phyloP scores from a whole-genome alignment of 164 flowering plant genomes.

The Akebia trifoliata region DNA sequence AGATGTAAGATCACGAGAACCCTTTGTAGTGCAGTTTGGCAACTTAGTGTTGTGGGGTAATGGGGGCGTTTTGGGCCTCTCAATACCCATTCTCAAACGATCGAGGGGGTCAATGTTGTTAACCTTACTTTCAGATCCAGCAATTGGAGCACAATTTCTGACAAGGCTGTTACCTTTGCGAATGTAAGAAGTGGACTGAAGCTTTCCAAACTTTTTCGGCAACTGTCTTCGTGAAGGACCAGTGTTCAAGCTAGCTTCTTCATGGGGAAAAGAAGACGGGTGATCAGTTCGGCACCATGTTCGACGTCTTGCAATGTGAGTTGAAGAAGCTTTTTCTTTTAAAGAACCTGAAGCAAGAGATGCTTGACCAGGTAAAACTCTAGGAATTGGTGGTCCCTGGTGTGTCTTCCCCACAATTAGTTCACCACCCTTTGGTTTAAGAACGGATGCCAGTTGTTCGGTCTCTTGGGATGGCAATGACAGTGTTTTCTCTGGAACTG shows the following conservation, averaged over 20 bases:
- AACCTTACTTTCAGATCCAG: conserved; percentile 20
- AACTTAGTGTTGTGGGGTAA: conserved; percentile 17
- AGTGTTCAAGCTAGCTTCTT: conserved; percentile 19
- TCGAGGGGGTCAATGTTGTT: conserved; percentile 13
- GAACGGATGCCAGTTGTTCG: conserved; percentile 12
- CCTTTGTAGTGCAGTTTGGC: conserved; percentile 15
- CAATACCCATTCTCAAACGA: conserved; percentile 23
- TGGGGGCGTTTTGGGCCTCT: conserved; percentile 38
- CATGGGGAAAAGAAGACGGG: conserved; percentile 26
- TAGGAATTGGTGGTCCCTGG: conserved; percentile 26
- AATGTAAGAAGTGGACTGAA: conserved; percentile 51
- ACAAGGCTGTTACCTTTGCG: conserved; percentile 94
- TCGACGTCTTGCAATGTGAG: conserved; percentile 35
- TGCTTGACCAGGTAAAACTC: conserved; percentile 25
- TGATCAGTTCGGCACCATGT: conserved; percentile 67
- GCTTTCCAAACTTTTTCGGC: conserved; percentile 18
- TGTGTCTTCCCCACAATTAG: conserved; percentile 21
- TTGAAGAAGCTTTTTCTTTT: conserved; percentile 31
- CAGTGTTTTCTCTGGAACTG: conserved; percentile 13
- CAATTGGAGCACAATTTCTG: conserved; percentile 39
- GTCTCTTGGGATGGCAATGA: conserved; percentile 16
- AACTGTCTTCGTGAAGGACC: conserved; percentile 26
- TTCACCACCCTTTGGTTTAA: conserved; percentile 22
- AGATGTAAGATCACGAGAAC: conserved; percentile 21
- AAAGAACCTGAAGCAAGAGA: conserved; percentile 20